A percentile compares a stretch with the other conserved stretches of the same genome.
phyloP scores from a whole-genome alignment of 2,329 filamentous ascomycete genomes.

The Didymosphaeria variabile region DNA sequence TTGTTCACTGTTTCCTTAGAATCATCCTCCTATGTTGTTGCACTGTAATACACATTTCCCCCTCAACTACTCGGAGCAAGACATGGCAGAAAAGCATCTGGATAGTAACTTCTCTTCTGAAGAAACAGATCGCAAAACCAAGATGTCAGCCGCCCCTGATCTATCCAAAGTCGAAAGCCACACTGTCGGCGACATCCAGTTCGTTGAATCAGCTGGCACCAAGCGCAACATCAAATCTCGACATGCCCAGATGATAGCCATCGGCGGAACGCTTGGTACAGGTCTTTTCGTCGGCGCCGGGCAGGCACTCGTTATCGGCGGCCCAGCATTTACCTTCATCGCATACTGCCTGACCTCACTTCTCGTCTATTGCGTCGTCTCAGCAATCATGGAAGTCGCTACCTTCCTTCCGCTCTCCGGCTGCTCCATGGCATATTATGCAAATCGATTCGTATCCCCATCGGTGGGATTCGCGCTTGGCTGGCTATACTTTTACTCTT shows the following conservation, averaged over 20 bases:
- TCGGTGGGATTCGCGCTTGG: constrained; percentile 61
- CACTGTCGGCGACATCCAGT: constrained; percentile 10
- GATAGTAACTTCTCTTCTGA: not conserved
- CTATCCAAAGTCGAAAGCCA: constrained; percentile 11
- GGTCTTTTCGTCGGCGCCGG: constrained; percentile 69
- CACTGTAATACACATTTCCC: not conserved
- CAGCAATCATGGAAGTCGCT: constrained; percentile 57
- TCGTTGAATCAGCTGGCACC: constrained; percentile 12
- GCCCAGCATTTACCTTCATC: constrained; percentile 38
- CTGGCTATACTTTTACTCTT: constrained; percentile 41
- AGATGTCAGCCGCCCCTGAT: not conserved
- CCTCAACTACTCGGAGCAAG: not conserved
- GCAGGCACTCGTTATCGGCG: constrained; percentile 54
- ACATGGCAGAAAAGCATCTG: not conserved
- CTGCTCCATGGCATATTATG: constrained; percentile 60
- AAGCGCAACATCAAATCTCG: constrained; percentile 10
- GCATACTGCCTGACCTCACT: constrained; percentile 41
- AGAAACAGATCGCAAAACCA: not conserved
- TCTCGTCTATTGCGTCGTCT: constrained; percentile 36
- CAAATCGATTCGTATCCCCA: constrained; percentile 62
- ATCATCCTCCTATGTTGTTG: too few relatives aligned
- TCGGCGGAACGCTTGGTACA: constrained; percentile 67
- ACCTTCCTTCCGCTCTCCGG: constrained; percentile 68
- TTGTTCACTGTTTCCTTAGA: too few relatives aligned
- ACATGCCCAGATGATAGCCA: constrained; percentile 67